phyloP scores from a whole-genome alignment of 2,329 filamentous ascomycete genomes.

The Huntiella omanensis region DNA sequence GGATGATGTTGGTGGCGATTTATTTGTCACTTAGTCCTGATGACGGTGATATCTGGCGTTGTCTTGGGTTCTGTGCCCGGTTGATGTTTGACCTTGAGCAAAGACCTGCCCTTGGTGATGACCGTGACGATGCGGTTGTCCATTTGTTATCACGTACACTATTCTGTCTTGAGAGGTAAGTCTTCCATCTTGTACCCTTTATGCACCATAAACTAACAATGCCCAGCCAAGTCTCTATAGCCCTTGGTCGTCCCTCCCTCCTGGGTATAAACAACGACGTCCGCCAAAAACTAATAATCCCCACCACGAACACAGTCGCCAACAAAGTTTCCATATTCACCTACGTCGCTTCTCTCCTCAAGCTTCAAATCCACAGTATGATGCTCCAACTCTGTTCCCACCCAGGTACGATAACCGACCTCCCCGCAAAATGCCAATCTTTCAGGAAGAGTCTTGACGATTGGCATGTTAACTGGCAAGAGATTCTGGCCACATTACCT shows the following conservation, averaged over 20 bases:
- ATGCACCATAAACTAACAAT: slow-evolving; percentile 17
- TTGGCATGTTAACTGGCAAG: slow-evolving; percentile 2
- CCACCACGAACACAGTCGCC: neutral
- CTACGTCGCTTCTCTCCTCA: slow-evolving; percentile 10
- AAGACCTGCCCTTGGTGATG: slow-evolving; percentile 11
- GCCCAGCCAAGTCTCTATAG: slow-evolving; percentile 11
- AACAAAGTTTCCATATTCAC: slow-evolving; percentile 11
- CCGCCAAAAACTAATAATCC: neutral
- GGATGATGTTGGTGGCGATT: slow-evolving; percentile 9
- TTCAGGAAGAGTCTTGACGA: slow-evolving; percentile 2
- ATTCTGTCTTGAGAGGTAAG: slow-evolving; percentile 12
- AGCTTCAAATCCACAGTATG: slow-evolving; percentile 11
- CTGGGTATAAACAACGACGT: neutral
- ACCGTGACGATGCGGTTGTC: slow-evolving; percentile 9
- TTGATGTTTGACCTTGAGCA: slow-evolving; percentile 12
- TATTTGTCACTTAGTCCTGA: slow-evolving; percentile 11
- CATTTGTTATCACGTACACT: slow-evolving; percentile 12
- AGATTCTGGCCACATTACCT: neutral
- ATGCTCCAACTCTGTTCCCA: slow-evolving; percentile 1
- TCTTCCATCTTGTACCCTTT: neutral
- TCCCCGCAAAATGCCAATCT: neutral
- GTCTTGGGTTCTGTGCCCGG: slow-evolving; percentile 9
- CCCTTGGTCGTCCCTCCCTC: slow-evolving; percentile 11
- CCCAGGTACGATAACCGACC: neutral
- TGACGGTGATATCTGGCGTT: slow-evolving; percentile 12